Conservation (phyloP, 805 yeast species). For the Candida wancherniae region DNA sequence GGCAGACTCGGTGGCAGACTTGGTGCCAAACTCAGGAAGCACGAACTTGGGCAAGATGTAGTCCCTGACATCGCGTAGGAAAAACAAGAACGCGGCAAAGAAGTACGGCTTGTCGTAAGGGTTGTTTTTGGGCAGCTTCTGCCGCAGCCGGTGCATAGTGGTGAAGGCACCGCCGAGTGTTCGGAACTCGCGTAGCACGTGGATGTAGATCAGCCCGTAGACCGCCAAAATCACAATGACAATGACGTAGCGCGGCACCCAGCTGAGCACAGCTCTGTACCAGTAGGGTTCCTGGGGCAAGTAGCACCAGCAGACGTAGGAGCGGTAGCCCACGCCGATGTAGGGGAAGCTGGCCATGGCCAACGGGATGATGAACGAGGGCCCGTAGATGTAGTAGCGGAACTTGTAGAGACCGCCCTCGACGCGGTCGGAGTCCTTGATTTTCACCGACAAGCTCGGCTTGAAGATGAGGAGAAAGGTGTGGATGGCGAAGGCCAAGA, state of each 20-base stretch:
- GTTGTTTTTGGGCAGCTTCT: background rate
- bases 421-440: conserved; percentile 31
- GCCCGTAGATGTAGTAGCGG: conserved; percentile 53
- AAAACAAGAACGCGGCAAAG: conserved; percentile 29
- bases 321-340: conserved; percentile 53
- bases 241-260: conserved; percentile 76
- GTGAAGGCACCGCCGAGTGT: conserved; percentile 46
- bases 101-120: conserved; percentile 19
- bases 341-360: conserved; percentile 71
- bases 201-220: conserved; percentile 67
- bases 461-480: conserved; percentile 68
- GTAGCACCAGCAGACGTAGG: conserved; percentile 73
- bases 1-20: conserved; percentile 1
- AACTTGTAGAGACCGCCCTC: conserved; percentile 73
- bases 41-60: conserved; percentile 24
- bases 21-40: conserved; percentile 16
- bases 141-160: conserved; percentile 22
- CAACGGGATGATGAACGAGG: conserved; percentile 57
- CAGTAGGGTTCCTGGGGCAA: conserved; percentile 68
- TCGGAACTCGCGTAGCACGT: conserved; percentile 61
- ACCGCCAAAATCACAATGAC: conserved; percentile 57
- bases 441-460: conserved; percentile 46
- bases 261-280: conserved; percentile 68
- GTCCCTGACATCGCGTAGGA: conserved; percentile 20
- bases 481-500: conserved; percentile 77